Evolutionary conservation across 495 filamentous ascomycete species (phyloP), one percentile per base, ranked within the genome.

Genomic region (Annulohypoxylon bovei): DNA sequence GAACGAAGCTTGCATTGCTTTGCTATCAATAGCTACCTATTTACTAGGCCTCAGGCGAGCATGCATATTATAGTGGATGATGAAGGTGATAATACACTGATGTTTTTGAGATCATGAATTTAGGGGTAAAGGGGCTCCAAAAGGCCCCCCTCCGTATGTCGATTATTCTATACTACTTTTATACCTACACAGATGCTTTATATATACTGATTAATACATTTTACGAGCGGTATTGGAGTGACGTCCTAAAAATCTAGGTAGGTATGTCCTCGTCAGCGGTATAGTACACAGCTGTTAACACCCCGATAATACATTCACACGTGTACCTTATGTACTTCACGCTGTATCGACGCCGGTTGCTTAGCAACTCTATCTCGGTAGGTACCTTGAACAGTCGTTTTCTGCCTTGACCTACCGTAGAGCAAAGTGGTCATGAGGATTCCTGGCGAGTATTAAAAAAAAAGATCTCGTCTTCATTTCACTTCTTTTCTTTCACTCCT

Each of bases 1-100:
- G 1, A 22, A 33, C 6, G 1, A 42, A 14, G 14, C 22, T 49
- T 66, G 44, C n/a, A 0, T 50, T 68, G 47, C 35, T 57, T 50
- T 72, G 22, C 32, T 52, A 22, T 58, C 28, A 35, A 67, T 66
- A n/a, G n/a, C n/a, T n/a, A n/a, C n/a, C n/a, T n/a, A 57, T 66
- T n/a, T 12, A 33, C n/a, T 67, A 53, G 27, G 30, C 27, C 33
- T 64, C 18, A 25, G 46, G 20, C 39, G 16, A 61, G 28, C 8
- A 33, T n/a, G 30, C 30, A 16, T 37, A 35, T 37, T 37, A 35
- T 37, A 55, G 18, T 42, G 16, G 42, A 50, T 5, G 53, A 65
- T 54, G 62, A 25, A 32, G 49, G 20, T 4, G 35, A 46, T 16
- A n/a, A 67, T 50, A 49, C n/a, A 67, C 50, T 25, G 23, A 52